Percentiles rank a stretch among this genome's conserved stretches.
These are phyloP conservation scores for Penicillium sp. DNA, from an alignment of 2,329 filamentous ascomycete species.

Conservation along the genomic window DNA sequence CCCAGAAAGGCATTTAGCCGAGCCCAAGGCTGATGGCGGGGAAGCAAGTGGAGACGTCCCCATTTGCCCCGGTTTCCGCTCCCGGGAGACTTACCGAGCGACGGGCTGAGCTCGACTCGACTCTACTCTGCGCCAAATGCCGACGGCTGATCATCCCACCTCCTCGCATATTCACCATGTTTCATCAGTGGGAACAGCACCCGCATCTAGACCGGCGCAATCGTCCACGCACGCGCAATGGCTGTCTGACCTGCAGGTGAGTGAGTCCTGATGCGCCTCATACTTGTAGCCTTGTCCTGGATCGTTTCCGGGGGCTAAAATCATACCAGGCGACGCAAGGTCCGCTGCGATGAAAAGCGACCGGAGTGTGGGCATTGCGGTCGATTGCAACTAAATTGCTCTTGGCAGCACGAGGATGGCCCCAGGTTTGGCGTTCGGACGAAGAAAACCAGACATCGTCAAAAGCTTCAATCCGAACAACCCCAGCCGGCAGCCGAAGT, in stretches of 20 bases:
- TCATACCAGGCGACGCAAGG: constrained; percentile 9
- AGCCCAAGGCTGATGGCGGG: constrained; percentile 2
- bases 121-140: background rate
- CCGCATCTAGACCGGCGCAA: constrained; percentile 10
- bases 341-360: constrained; percentile 14
- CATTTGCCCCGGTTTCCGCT: background rate
- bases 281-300: background rate
- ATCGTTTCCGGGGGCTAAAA: background rate
- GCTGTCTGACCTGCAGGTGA: constrained; percentile 16
- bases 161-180: constrained; percentile 8
- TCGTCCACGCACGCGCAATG: constrained; percentile 16
- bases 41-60: constrained; percentile 8
- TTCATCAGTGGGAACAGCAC: constrained; percentile 16
- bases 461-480: background rate
- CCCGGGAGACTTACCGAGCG: constrained; percentile 14
- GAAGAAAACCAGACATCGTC: constrained; percentile 10
- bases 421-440: constrained; percentile 4
- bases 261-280: background rate
- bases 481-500: background rate
- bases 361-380: constrained; percentile 11
- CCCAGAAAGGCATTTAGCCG: constrained; percentile 6
- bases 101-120: no score
- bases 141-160: background rate
- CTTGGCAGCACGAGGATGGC: constrained; percentile 10
- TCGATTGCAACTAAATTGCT: constrained; percentile 12